phyloP scores from a whole-genome alignment of 2,329 filamentous ascomycete species.

The Alternaria conjuncta region DNA sequence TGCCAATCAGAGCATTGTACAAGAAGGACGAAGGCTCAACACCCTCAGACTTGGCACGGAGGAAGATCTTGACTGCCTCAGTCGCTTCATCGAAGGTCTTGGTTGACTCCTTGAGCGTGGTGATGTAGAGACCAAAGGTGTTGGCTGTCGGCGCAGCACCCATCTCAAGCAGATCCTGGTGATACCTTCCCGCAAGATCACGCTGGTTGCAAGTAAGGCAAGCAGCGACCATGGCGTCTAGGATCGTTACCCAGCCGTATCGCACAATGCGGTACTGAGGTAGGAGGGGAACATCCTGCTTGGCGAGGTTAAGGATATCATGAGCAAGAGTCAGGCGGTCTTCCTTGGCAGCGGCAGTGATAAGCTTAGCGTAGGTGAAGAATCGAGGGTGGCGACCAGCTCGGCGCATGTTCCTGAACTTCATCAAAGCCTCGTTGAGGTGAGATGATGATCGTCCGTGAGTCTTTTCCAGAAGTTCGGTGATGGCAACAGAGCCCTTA shows the following conservation, averaged over 20 bases:
- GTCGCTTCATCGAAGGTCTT: conserved; percentile 98
- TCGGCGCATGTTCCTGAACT: conserved; percentile 92
- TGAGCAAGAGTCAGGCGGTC: conserved; percentile 81
- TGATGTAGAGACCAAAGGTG: conserved; percentile 98
- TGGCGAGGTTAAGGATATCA: conserved; percentile 88
- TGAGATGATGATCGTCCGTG: conserved; percentile 75
- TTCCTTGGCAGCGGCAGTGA: conserved; percentile 85
- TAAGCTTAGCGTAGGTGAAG: conserved; percentile 95
- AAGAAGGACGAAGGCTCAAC: conserved; percentile 96
- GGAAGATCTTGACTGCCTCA: conserved; percentile 96
- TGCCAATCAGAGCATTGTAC: conserved; percentile 97
- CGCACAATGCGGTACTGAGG: conserved; percentile 85
- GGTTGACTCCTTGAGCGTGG: conserved; percentile 95
- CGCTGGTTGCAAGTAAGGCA: conserved; percentile 85
- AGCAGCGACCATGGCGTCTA: conserved; percentile 95
- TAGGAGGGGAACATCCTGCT: conserved; percentile 83
- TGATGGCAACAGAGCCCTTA: conserved; percentile 89
- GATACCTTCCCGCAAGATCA: conserved; percentile 80
- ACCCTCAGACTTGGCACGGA: conserved; percentile 88
- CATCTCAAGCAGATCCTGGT: conserved; percentile 89
- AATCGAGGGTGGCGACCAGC: conserved; percentile 91
- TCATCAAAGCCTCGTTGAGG: conserved; percentile 79
- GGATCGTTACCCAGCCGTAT: conserved; percentile 94
- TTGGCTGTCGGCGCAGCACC: conserved; percentile 93
- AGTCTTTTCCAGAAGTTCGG: conserved; percentile 83